Evolutionary conservation across 1,139 yeast species (phyloP).

Genomic region (Suhomyces terraborum): DNA sequence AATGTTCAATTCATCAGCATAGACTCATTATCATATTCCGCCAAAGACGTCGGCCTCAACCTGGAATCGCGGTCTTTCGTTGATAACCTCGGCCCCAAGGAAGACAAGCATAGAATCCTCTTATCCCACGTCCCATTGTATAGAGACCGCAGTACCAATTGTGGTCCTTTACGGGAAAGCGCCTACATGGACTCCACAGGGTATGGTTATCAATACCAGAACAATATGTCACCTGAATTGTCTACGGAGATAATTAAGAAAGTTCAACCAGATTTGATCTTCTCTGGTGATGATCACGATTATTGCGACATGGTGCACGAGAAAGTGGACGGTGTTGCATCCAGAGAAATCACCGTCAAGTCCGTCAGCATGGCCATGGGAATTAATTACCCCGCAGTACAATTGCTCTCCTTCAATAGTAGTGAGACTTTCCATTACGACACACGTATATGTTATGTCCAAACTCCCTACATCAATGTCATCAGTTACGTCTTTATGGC

Average conservation of each 20-base stretch:
- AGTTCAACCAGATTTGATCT: constrained; percentile 44
- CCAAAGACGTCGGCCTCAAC: constrained; percentile 32
- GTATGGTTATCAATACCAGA: constrained; percentile 56
- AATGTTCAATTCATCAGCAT: constrained; percentile 50
- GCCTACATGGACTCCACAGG: constrained; percentile 25
- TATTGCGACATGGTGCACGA: constrained; percentile 52
- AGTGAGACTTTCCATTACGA: constrained; percentile 30
- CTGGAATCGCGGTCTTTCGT: constrained; percentile 34
- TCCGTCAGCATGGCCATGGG: constrained; percentile 67
- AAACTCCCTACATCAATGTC: constrained; percentile 51
- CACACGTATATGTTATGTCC: constrained; percentile 50
- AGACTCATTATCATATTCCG: constrained; percentile 48
- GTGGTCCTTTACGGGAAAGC: constrained; percentile 51
- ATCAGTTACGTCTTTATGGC: constrained; percentile 41
- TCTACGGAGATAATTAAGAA: constrained; percentile 31
- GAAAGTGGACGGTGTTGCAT: constrained; percentile 15
- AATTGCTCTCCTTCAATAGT: constrained; percentile 41
- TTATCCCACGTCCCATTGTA: constrained; percentile 54
- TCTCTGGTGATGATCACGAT: constrained; percentile 59
- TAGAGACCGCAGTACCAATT: constrained; percentile 36
- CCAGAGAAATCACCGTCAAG: constrained; percentile 53
- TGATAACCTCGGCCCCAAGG: constrained; percentile 19
- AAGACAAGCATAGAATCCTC: constrained; percentile 35
- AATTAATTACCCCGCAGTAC: constrained; percentile 54
- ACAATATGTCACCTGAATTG: constrained; percentile 38